Conservation (phyloP, 495 filamentous ascomycete genomes). For the Usnea hakonensis region DNA sequence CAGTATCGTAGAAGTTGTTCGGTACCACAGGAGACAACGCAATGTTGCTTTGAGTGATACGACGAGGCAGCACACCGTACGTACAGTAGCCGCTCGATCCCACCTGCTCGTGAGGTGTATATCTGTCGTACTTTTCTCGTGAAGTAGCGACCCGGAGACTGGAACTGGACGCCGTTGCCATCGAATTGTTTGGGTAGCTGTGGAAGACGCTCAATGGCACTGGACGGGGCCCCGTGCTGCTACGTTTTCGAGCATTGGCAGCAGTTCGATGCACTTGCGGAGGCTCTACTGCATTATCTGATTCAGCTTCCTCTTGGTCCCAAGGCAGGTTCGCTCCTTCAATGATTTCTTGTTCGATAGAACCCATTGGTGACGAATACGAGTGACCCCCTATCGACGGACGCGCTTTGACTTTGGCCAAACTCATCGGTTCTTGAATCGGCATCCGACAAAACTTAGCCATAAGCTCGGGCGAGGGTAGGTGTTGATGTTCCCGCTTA, state of each 20-base stretch:
- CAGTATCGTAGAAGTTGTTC: constrained; percentile 51
- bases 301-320: constrained; percentile 25
- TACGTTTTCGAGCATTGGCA: constrained; percentile 70
- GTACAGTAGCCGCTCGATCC: not conserved
- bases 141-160: constrained; percentile 19
- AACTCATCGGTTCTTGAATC: constrained; percentile 83
- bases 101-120: constrained; percentile 1
- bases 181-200: constrained; percentile 25
- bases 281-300: constrained; percentile 56
- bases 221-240: constrained; percentile 64
- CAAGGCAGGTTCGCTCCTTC: constrained; percentile 19
- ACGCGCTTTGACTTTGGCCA: constrained; percentile 72
- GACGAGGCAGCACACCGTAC: constrained; percentile 4
- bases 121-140: constrained; percentile 24
- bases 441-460: constrained; percentile 50
- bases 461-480: constrained; percentile 29
- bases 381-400: constrained; percentile 29
- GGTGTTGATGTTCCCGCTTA: constrained; percentile 37
- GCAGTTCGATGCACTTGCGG: constrained; percentile 60
- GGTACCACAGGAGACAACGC: constrained; percentile 24
- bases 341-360: constrained; percentile 23
- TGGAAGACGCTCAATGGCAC: constrained; percentile 27
- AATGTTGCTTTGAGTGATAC: constrained; percentile 3
- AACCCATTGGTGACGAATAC: constrained; percentile 24
- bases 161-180: constrained; percentile 23